Evolutionary conservation across 139 green algal genomes (phyloP).

Genomic region (Chlamydomonas applanata): DNA sequence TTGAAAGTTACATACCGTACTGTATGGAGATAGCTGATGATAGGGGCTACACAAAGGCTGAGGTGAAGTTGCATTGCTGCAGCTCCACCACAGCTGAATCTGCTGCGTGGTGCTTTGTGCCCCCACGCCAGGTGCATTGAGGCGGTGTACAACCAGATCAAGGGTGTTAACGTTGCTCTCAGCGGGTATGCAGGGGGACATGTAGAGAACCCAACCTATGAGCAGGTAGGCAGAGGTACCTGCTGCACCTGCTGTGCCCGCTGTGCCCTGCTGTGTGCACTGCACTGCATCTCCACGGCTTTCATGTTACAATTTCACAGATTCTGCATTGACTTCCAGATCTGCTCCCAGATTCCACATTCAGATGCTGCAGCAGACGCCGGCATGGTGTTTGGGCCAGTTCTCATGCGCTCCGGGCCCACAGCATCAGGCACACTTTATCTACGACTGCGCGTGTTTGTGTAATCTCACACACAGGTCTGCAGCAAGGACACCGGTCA

Average conservation of each 20-base stretch:
- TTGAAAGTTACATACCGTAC: no score
- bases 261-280: background rate
- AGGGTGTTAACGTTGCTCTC: conserved; percentile 27
- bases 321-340: no score
- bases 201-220: conserved; percentile 36
- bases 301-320: no score
- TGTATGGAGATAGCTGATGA: no score
- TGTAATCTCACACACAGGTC: conserved; percentile 43
- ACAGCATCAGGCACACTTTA: background rate
- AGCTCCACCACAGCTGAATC: background rate
- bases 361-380: no score
- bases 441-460: background rate
- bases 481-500: conserved; percentile 56
- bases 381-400: no score
- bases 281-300: no score
- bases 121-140: conserved; percentile 46
- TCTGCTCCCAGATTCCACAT: no score
- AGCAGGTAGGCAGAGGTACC: conserved; percentile 16
- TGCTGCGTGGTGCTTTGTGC: background rate
- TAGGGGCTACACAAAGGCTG: background rate
- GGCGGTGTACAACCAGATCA: conserved; percentile 42
- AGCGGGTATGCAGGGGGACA: conserved; percentile 42
- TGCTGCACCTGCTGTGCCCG: background rate
- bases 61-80: background rate
- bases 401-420: background rate